A percentile compares a stretch with the other conserved stretches of the same genome.
These are phyloP conservation scores for Gamsiella multidivaricata DNA, from an alignment of 192 early-diverging fungal genomes.

Conservation along the genomic window DNA sequence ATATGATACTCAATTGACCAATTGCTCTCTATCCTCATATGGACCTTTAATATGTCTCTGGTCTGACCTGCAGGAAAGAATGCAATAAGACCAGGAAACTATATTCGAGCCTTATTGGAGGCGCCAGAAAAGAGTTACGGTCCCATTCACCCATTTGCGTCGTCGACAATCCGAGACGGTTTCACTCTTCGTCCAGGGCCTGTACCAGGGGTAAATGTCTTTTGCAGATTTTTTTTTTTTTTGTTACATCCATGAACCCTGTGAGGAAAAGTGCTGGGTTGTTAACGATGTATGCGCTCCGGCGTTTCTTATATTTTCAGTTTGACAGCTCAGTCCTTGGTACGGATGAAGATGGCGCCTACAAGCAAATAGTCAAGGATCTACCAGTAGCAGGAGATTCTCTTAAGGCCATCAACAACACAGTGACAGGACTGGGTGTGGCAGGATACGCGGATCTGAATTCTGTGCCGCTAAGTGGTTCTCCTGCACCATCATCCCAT, in stretches of 20 bases:
- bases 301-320: background rate
- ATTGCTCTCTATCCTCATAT: too few species aligned
- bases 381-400: constrained; percentile 5
- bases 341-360: constrained; percentile 28
- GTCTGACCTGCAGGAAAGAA: constrained; percentile 28
- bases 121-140: constrained; percentile 45
- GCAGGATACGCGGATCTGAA: constrained; percentile 11
- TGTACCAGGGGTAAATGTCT: constrained; percentile 39
- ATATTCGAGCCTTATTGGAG: constrained; percentile 44
- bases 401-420: constrained; percentile 10
- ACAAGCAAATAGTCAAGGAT: constrained; percentile 13
- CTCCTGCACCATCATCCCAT: constrained; percentile 14
- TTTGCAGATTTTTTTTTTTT: constrained; percentile 4
- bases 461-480: background rate
- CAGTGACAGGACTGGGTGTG: background rate
- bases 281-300: background rate
- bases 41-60: too few species aligned
- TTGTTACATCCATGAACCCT: too few species aligned
- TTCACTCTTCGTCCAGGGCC: constrained; percentile 49
- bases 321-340: constrained; percentile 48
- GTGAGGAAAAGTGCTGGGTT: background rate
- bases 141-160: constrained; percentile 38
- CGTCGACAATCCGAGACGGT: constrained; percentile 38
- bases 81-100: constrained; percentile 47
- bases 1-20: too few species aligned